Conservation (phyloP, 176 grass and related monocot species). For the Alopecurus myosuroides region DNA sequence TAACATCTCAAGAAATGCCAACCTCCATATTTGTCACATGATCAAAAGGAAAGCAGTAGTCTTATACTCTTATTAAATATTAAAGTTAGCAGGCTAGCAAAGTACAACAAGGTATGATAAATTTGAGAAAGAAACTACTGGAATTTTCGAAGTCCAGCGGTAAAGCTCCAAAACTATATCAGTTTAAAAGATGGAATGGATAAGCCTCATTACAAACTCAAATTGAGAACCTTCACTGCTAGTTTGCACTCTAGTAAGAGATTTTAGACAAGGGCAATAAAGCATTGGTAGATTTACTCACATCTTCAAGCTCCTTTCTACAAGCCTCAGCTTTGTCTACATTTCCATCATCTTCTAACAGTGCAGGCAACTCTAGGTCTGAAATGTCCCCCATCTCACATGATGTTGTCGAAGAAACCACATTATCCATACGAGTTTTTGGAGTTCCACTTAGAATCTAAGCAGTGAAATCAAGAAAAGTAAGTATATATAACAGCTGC, state of each 20-base stretch:
- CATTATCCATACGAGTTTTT: slow-evolving; percentile 38
- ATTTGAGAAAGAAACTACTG: background rate
- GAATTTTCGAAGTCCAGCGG: background rate
- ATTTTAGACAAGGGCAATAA: slow-evolving; percentile 6
- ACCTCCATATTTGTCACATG: background rate
- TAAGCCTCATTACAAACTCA: background rate
- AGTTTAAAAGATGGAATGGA: background rate
- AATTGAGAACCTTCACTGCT: background rate
- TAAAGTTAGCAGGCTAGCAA: background rate
- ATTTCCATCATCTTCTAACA: slow-evolving; percentile 78
- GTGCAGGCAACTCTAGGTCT: slow-evolving; percentile 61
- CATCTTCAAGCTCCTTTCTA: slow-evolving; percentile 87
- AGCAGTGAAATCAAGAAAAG: slow-evolving; percentile 26
- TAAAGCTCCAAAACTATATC: slow-evolving; percentile 6
- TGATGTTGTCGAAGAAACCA: slow-evolving; percentile 22
- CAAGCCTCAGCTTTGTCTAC: slow-evolving; percentile 82
- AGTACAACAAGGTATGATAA: background rate
- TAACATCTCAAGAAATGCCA: background rate
- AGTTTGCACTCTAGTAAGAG: background rate
- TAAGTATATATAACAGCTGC: slow-evolving; percentile 11
- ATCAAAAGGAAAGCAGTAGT: background rate
- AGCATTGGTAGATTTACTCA: slow-evolving; percentile 51
- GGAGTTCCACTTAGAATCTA: slow-evolving; percentile 53
- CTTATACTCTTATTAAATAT: background rate
- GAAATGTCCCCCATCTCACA: slow-evolving; percentile 41